These are phyloP conservation scores for Xylaria multiplex DNA, from an alignment of 2,329 filamentous ascomycete genomes.

Conservation along the genomic window DNA sequence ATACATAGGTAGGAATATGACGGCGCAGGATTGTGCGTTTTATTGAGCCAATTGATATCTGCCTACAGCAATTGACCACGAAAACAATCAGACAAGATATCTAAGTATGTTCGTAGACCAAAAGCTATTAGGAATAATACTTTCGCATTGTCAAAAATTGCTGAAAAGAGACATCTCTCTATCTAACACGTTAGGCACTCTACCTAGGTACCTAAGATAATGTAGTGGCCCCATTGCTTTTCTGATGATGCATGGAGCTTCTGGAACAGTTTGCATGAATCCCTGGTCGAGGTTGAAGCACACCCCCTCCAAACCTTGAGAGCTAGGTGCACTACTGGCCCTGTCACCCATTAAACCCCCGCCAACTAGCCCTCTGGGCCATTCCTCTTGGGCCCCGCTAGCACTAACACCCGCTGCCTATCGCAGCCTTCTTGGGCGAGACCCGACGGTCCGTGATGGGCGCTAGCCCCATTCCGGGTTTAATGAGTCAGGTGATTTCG, in stretches of 20 bases:
- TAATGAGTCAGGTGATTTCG: constrained; percentile 47
- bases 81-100: not conserved
- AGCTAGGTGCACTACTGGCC: constrained; percentile 17
- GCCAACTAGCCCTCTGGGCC: constrained; percentile 37
- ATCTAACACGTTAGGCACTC: too few species aligned
- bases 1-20: constrained; percentile 23
- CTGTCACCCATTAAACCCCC: constrained; percentile 38
- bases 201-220: too few species aligned
- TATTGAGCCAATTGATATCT: constrained; percentile 16
- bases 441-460: constrained; percentile 24
- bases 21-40: constrained; percentile 3
- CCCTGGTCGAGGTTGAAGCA: constrained; percentile 28
- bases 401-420: constrained; percentile 31
- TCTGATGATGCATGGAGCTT: constrained; percentile 26
- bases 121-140: not conserved
- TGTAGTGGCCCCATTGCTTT: constrained; percentile 16
- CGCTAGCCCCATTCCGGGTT: constrained; percentile 40
- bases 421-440: constrained; percentile 34
- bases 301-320: too few species aligned
- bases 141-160: too few species aligned
- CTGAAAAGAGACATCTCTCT: too few species aligned
- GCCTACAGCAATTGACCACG: constrained; percentile 23
- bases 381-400: constrained; percentile 35
- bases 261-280: constrained; percentile 33
- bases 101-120: not conserved